A percentile compares a stretch with the other conserved stretches of the same genome.
phyloP scores from a whole-genome alignment of 345 rosid genomes.

The Eucalyptus sideroxylon region DNA sequence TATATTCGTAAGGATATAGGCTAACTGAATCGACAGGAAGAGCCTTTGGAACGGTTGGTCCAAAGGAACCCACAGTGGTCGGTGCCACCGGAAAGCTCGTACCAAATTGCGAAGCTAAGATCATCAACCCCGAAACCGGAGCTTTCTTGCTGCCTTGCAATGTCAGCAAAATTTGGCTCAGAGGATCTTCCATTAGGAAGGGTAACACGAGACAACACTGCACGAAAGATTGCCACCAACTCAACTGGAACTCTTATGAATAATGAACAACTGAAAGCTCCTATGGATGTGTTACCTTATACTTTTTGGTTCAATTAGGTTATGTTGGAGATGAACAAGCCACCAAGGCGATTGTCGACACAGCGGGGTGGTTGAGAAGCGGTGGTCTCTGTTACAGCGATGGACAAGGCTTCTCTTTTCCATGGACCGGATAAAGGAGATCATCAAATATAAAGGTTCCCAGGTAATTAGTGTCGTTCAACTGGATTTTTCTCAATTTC shows the following conservation, averaged over 20 bases:
- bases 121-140: conserved; percentile 32
- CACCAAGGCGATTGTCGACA: conserved; percentile 21
- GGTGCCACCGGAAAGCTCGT: conserved; percentile 43
- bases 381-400: conserved; percentile 57
- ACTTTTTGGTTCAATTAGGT: conserved; percentile 8
- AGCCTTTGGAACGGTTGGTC: conserved; percentile 19
- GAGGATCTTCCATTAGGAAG: conserved; percentile 41
- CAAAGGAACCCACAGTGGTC: conserved; percentile 10
- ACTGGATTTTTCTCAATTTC: not conserved
- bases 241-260: not conserved
- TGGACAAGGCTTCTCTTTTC: conserved; percentile 37
- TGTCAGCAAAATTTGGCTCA: conserved; percentile 42
- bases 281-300: not conserved
- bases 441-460: conserved; percentile 52
- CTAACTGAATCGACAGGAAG: conserved; percentile 42
- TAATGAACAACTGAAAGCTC: not conserved
- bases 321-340: conserved; percentile 42
- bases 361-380: conserved; percentile 49
- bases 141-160: conserved; percentile 18
- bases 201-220: conserved; percentile 5
- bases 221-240: not conserved
- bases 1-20: conserved; percentile 30
- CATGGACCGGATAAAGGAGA: conserved; percentile 46
- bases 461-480: conserved; percentile 17
- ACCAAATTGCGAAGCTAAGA: conserved; percentile 28